Evolutionary conservation across 2,329 filamentous ascomycete species (phyloP).

Genomic region (Penicillium sp.): DNA sequence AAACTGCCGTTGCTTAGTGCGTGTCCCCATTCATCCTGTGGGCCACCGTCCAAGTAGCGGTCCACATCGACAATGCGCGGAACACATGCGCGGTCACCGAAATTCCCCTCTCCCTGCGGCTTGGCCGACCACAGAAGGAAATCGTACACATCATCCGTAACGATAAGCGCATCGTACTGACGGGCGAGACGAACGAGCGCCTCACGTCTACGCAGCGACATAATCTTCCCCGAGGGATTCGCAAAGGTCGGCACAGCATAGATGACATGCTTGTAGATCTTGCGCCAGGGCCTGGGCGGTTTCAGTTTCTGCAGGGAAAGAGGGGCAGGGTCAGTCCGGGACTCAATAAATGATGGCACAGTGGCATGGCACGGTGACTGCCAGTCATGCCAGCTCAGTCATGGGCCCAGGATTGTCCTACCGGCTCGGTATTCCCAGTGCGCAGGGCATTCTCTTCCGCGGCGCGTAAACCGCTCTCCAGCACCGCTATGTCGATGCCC

Average conservation of each 20-base stretch:
- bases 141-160: conserved; percentile 91
- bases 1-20: conserved; percentile 80
- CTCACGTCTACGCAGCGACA: conserved; percentile 60
- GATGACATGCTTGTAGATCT: conserved; percentile 77
- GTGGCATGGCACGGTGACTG: not conserved
- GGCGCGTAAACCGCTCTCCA: conserved; percentile 45
- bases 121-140: conserved; percentile 67
- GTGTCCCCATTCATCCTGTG: conserved; percentile 62
- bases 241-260: conserved; percentile 82
- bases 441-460: conserved; percentile 41
- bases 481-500: conserved; percentile 60
- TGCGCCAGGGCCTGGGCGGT: conserved; percentile 52
- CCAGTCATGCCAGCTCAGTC: not conserved
- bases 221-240: conserved; percentile 78
- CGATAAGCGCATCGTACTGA: conserved; percentile 68
- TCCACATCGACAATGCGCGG: conserved; percentile 76
- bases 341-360: conserved; percentile 2
- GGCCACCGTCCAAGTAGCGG: conserved; percentile 54
- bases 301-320: conserved; percentile 45
- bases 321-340: conserved; percentile 2
- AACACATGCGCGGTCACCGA: conserved; percentile 40
- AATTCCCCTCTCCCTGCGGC: conserved; percentile 1
- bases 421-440: conserved; percentile 37
- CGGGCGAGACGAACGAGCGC: conserved; percentile 67
- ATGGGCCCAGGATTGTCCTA: conserved; percentile 24